phyloP scores from a whole-genome alignment of 306 rosid genomes.

The Cucurbita moschata region DNA sequence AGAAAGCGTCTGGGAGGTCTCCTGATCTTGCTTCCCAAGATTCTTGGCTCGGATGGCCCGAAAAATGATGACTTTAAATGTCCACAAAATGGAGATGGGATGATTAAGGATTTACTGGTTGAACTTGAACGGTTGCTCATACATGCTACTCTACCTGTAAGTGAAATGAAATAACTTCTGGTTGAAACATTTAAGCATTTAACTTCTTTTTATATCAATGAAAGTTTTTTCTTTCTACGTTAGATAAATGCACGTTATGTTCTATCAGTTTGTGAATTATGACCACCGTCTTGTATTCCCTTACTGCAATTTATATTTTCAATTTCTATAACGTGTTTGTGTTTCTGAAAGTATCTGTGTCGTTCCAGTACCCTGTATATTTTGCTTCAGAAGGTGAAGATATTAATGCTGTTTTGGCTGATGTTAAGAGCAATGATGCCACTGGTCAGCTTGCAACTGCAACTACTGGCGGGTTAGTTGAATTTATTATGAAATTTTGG shows the following conservation, averaged over 20 bases:
- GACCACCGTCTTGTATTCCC: not conserved
- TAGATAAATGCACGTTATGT: not conserved
- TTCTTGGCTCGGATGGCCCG: slow-evolving; percentile 33
- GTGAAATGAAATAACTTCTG: slow-evolving; percentile 20
- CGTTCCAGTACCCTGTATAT: slow-evolving; percentile 87
- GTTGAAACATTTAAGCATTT: not conserved
- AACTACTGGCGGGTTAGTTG: slow-evolving; percentile 90
- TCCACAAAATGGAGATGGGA: slow-evolving; percentile 25
- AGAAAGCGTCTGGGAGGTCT: slow-evolving; percentile 83
- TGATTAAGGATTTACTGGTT: slow-evolving; percentile 28
- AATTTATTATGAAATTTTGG: slow-evolving; percentile 1
- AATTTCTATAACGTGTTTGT: not conserved
- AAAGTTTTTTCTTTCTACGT: not conserved
- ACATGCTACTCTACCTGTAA: slow-evolving; percentile 75
- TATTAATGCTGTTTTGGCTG: slow-evolving; percentile 56
- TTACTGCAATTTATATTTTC: not conserved
- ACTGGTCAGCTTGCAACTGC: slow-evolving; percentile 98
- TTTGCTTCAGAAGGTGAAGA: slow-evolving; percentile 82
- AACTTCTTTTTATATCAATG: not conserved
- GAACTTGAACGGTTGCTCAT: slow-evolving; percentile 77
- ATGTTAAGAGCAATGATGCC: slow-evolving; percentile 78
- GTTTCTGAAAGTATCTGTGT: slow-evolving; percentile 9
- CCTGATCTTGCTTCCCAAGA: slow-evolving; percentile 69
- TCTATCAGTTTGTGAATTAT: not conserved
- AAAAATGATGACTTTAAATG: slow-evolving; percentile 19